Percentiles rank a stretch among this genome's conserved stretches.
Conservation (phyloP, 2,329 filamentous ascomycete genomes). For the Verticillium nubilum region DNA sequence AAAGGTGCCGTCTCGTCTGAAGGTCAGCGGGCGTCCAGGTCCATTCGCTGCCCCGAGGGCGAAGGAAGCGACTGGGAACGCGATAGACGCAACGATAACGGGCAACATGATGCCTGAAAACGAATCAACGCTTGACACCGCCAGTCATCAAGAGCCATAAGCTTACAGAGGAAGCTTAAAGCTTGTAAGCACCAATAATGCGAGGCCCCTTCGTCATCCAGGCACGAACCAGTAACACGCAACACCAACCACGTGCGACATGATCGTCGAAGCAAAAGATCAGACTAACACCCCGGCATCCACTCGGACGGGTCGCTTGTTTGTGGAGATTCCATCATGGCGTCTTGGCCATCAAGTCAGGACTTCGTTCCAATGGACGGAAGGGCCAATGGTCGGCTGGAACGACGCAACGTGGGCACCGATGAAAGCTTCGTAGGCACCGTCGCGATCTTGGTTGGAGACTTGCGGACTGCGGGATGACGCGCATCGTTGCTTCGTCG, state of each 20-base stretch:
- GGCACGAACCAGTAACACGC: background rate
- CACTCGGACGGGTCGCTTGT: background rate
- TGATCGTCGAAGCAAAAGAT: background rate
- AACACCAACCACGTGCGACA: background rate
- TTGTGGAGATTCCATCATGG: background rate
- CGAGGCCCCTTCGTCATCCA: background rate
- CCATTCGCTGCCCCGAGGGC: background rate
- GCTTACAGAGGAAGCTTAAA: background rate
- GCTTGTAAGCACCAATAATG: background rate
- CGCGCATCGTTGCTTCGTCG: background rate
- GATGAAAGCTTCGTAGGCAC: background rate
- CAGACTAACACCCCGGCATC: background rate
- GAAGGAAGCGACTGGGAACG: background rate
- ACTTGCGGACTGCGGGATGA: background rate
- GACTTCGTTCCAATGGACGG: background rate
- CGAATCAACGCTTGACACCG: background rate
- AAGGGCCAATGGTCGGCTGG: background rate
- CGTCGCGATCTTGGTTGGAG: background rate
- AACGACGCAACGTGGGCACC: background rate
- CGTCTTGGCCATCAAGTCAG: background rate
- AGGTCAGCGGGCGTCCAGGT: constrained; percentile 20
- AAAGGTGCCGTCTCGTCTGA: constrained; percentile 39
- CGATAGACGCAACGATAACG: background rate
- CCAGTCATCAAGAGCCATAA: background rate
- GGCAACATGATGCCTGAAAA: background rate